Conservation (phyloP, 148 eudicot species). For the Fallopia convolvulus region DNA sequence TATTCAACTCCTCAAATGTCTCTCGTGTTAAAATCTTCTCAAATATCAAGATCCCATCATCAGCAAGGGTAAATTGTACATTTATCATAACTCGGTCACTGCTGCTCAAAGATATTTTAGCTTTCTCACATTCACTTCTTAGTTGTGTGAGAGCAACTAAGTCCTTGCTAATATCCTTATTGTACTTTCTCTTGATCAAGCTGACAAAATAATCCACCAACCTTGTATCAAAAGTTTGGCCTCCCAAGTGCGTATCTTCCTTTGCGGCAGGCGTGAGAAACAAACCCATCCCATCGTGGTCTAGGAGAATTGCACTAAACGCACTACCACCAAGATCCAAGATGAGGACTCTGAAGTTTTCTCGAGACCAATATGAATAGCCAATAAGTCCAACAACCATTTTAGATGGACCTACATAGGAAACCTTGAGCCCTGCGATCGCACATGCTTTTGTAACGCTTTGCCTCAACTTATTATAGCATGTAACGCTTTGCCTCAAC, state of each 20-base stretch:
- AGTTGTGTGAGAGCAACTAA: background rate
- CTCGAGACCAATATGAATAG: background rate
- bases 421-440: background rate
- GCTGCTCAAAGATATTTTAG: background rate
- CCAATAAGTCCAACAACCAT: background rate
- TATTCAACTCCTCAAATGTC: slow-evolving; percentile 5
- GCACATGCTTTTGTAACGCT: background rate
- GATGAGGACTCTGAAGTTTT: background rate
- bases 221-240: slow-evolving; percentile 2
- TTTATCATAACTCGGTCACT: background rate
- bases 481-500: no score
- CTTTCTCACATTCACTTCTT: slow-evolving; percentile 4
- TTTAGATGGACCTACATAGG: background rate
- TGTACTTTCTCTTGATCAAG: background rate
- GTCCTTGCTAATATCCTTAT: background rate
- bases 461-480: no score
- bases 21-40: background rate
- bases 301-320: background rate
- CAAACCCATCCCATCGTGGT: background rate
- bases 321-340: background rate
- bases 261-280: background rate
- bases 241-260: background rate
- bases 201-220: slow-evolving; percentile 5
- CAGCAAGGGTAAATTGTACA: background rate
- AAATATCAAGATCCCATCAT: background rate